Evolutionary conservation across 208 protist genomes (phyloP).

Genomic region (Zelonia costaricensis): DNA sequence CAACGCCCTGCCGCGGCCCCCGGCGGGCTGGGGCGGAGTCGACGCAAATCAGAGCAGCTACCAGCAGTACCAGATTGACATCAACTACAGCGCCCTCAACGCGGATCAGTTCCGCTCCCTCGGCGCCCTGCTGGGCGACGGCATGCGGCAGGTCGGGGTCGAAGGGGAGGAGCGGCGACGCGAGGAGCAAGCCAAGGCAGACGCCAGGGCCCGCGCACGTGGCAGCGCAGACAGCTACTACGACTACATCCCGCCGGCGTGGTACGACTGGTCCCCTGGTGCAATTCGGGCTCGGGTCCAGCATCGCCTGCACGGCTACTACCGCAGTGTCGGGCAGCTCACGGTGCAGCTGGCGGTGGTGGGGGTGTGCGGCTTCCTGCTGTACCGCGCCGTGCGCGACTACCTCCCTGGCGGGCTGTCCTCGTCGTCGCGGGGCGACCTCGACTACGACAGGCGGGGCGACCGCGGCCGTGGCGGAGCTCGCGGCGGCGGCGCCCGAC

Average conservation of each 20-base stretch:
- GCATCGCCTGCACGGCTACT: conserved; percentile 62
- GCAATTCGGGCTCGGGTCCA: conserved; percentile 66
- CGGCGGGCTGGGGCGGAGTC: conserved; percentile 16
- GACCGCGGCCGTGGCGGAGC: not conserved
- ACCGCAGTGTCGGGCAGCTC: conserved; percentile 60
- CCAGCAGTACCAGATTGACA: conserved; percentile 54
- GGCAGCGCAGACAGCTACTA: conserved; percentile 5
- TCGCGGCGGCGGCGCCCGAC: not conserved
- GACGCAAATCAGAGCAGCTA: conserved; percentile 37
- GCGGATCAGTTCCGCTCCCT: conserved; percentile 84
- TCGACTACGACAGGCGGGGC: not conserved
- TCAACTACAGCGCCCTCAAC: conserved; percentile 73
- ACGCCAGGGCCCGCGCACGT: conserved; percentile 16
- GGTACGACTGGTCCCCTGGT: conserved; percentile 77
- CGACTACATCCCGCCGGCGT: conserved; percentile 62
- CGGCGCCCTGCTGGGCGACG: conserved; percentile 65
- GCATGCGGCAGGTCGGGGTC: conserved; percentile 61
- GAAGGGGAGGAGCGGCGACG: conserved; percentile 58
- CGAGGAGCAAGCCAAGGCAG: conserved; percentile 33
- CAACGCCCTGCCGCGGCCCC: conserved; percentile 21
- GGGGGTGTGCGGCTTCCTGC: conserved; percentile 41
- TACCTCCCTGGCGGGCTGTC: conserved; percentile 26
- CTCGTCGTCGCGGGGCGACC: not conserved
- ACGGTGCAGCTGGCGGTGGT: conserved; percentile 60
- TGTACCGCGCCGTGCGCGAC: conserved; percentile 37